Evolutionary conservation across 257 asterid species (phyloP).

Genomic region (Plantago major): DNA sequence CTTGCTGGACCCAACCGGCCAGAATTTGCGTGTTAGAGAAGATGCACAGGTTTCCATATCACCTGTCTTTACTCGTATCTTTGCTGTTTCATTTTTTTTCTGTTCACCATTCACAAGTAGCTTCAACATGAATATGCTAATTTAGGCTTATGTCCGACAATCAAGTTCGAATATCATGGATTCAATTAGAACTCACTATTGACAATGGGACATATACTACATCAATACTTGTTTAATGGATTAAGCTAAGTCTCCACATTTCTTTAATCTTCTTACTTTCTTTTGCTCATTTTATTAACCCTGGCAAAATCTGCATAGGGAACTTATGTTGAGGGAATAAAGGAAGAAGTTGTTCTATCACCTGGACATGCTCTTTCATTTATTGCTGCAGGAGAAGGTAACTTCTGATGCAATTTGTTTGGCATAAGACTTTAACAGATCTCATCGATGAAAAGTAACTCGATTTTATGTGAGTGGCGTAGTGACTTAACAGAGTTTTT

Average conservation of each 20-base stretch:
- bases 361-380: constrained; percentile 99
- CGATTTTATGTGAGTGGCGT: too few relatives aligned
- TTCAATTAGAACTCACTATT: constrained; percentile 8
- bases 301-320: constrained; percentile 51
- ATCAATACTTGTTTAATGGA: constrained; percentile 1
- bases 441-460: too few relatives aligned
- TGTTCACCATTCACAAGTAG: constrained; percentile 11
- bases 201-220: not conserved
- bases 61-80: constrained; percentile 13
- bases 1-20: constrained; percentile 96
- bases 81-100: constrained; percentile 15
- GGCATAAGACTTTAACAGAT: too few relatives aligned
- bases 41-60: constrained; percentile 75
- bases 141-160: constrained; percentile 2
- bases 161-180: constrained; percentile 4
- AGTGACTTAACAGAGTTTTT: too few relatives aligned
- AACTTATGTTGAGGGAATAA: constrained; percentile 97
- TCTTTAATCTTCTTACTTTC: constrained; percentile 12
- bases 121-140: constrained; percentile 9
- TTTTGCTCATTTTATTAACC: not conserved
- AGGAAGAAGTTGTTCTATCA: too few relatives aligned
- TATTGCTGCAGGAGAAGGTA: constrained; percentile 99
- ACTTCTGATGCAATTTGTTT: too few relatives aligned
- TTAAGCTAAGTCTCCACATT: constrained; percentile 16
- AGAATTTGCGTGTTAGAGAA: constrained; percentile 94